Conservation (phyloP, 352 stramenopile species). For the Phytophthora pluvialis region DNA sequence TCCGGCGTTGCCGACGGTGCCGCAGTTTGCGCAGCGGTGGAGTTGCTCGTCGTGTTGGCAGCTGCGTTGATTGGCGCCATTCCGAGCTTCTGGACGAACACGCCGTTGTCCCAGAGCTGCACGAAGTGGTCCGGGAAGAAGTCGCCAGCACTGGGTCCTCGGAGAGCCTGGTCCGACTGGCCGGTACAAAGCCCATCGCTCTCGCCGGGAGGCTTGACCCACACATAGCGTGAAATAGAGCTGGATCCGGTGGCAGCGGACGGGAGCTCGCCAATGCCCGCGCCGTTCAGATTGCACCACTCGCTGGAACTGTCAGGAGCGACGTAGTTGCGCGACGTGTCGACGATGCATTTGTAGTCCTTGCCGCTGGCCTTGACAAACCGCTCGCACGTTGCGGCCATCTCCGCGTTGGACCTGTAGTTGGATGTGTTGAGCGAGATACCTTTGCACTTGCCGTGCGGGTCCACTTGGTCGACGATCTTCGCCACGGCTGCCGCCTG, state of each 20-base stretch:
- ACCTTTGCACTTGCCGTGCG: slow-evolving; percentile 37
- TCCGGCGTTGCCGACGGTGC: too few species aligned
- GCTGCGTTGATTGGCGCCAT: slow-evolving; percentile 25
- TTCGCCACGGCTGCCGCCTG: slow-evolving; percentile 33
- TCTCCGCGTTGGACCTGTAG: slow-evolving; percentile 49
- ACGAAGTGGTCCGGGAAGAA: slow-evolving; percentile 66
- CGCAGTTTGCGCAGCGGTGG: not conserved
- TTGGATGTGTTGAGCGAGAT: slow-evolving; percentile 69
- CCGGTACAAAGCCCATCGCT: slow-evolving; percentile 50
- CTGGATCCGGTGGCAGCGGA: slow-evolving; percentile 39
- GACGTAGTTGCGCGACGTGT: slow-evolving; percentile 48
- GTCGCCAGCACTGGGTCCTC: slow-evolving; percentile 43
- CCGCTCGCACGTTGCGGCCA: slow-evolving; percentile 32
- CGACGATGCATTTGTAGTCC: slow-evolving; percentile 52
- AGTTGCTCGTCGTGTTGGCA: slow-evolving; percentile 16
- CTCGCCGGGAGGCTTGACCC: slow-evolving; percentile 54
- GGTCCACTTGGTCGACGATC: slow-evolving; percentile 41
- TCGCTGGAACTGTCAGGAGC: too few species aligned
- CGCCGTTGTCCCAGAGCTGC: slow-evolving; percentile 62
- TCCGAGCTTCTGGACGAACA: slow-evolving; percentile 43
- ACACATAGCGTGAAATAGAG: slow-evolving; percentile 47
- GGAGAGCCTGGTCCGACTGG: slow-evolving; percentile 36
- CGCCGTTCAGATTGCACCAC: slow-evolving; percentile 53
- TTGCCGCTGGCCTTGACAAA: slow-evolving; percentile 39
- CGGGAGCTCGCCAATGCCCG: slow-evolving; percentile 45